Evolutionary conservation across 805 yeast species (phyloP).

Genomic region (Priceomyces castillae): DNA sequence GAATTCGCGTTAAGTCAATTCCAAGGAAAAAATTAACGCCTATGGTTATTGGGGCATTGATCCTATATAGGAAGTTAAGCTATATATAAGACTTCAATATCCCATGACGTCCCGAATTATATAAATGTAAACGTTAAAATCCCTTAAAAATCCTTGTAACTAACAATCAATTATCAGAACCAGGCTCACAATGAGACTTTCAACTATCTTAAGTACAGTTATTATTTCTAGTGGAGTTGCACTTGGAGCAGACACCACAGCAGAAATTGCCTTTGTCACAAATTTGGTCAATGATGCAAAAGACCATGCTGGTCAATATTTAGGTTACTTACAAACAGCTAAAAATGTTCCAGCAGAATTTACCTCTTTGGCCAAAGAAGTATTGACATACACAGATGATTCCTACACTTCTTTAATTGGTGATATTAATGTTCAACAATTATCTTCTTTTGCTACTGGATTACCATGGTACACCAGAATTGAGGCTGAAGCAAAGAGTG

Average conservation of each 20-base stretch:
- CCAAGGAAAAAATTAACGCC: not conserved
- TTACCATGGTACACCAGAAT: constrained; percentile 38
- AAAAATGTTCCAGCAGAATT: constrained; percentile 25
- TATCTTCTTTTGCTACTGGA: constrained; percentile 29
- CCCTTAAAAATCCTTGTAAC: too few relatives aligned
- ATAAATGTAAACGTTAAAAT: too few relatives aligned
- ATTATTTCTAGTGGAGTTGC: constrained; percentile 1
- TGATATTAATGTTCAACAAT: constrained; percentile 17
- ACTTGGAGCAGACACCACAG: constrained; percentile 4
- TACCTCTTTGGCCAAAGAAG: constrained; percentile 27
- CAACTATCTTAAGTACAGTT: constrained; percentile 1
- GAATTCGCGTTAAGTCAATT: not conserved
- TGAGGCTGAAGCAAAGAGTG: constrained; percentile 6
- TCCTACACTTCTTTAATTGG: constrained; percentile 35
- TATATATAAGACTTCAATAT: not conserved
- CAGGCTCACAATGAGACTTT: not conserved
- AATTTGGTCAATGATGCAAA: constrained; percentile 34
- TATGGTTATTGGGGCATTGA: not conserved
- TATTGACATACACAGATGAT: constrained; percentile 33
- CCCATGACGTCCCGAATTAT: not conserved
- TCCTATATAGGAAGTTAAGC: not conserved
- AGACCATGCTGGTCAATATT: constrained; percentile 24
- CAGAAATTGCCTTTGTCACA: constrained; percentile 26
- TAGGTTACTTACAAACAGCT: constrained; percentile 27
- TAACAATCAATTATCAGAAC: not conserved